Conservation (phyloP, 805 yeast species). For the Metschnikowia anglica region DNA sequence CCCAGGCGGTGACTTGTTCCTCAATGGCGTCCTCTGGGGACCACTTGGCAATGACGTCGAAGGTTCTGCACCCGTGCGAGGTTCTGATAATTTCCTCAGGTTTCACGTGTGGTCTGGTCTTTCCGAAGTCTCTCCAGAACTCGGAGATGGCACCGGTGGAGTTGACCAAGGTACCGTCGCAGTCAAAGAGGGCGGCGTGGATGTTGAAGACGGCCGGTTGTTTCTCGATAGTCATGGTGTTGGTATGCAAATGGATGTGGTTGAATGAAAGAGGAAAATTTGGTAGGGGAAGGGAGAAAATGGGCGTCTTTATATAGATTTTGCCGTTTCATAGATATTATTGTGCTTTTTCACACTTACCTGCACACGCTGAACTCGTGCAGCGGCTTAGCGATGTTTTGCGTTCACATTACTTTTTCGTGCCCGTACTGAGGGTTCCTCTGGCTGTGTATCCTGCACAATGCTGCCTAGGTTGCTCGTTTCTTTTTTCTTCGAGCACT, state of each 20-base stretch:
- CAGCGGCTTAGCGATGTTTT: slow-evolving; percentile 1
- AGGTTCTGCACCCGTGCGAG: slow-evolving; percentile 82
- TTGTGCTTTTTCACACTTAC: slow-evolving; percentile 3
- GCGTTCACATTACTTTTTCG: slow-evolving; percentile 8
- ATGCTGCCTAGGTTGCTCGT: slow-evolving; percentile 3
- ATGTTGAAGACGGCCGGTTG: slow-evolving; percentile 45
- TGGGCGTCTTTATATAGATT: slow-evolving; percentile 6
- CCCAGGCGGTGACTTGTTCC: slow-evolving; percentile 64
- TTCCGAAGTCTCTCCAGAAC: slow-evolving; percentile 76
- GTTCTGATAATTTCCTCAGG: slow-evolving; percentile 69
- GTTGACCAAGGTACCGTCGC: slow-evolving; percentile 84
- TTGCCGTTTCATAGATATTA: slow-evolving; percentile 5
- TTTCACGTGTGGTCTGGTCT: slow-evolving; percentile 64
- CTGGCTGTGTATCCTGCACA: slow-evolving; percentile 7
- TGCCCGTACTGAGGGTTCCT: neutral
- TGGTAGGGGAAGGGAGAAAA: neutral
- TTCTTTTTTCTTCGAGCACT: slow-evolving; percentile 8
- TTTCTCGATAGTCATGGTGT: slow-evolving; percentile 24
- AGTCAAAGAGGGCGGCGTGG: slow-evolving; percentile 65
- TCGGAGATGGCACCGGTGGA: slow-evolving; percentile 81
- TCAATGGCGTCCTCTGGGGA: slow-evolving; percentile 72
- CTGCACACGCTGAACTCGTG: slow-evolving; percentile 4
- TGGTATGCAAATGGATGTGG: slow-evolving; percentile 3
- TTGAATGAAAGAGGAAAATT: slow-evolving; percentile 1
- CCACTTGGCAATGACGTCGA: slow-evolving; percentile 70